A percentile compares a stretch with the other conserved stretches of the same genome.
Evolutionary conservation across 176 grass and related monocot genomes (phyloP).

Genomic region (Triticum dicoccoides): DNA sequence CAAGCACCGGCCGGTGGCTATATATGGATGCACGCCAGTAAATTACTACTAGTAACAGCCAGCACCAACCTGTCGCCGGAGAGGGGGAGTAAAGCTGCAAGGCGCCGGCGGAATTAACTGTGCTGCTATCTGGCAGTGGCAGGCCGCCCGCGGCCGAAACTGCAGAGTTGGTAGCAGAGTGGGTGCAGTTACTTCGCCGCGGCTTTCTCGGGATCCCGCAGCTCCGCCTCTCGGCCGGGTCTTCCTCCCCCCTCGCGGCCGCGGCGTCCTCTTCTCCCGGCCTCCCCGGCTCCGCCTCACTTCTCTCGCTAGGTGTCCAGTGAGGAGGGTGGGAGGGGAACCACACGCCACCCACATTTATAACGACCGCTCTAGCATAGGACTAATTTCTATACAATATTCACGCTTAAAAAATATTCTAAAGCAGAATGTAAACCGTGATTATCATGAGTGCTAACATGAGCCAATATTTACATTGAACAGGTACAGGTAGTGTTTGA

Average conservation of each 20-base stretch:
- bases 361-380: neutral
- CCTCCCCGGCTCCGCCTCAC: neutral
- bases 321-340: neutral
- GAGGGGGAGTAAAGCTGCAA: neutral
- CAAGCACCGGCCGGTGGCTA: neutral
- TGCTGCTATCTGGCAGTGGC: neutral
- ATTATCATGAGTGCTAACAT: neutral
- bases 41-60: neutral
- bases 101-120: conserved; percentile 33
- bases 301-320: neutral
- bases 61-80: neutral
- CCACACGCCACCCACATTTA: conserved; percentile 7
- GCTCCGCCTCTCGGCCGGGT: neutral
- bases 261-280: neutral
- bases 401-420: neutral
- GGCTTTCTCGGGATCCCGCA: conserved; percentile 6
- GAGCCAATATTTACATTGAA: too few species aligned
- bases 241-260: neutral
- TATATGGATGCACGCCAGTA: neutral
- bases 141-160: conserved; percentile 14
- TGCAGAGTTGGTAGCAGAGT: neutral
- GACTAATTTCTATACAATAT: too few species aligned
- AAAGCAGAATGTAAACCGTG: neutral
- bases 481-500: neutral
- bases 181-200: conserved; percentile 13